Evolutionary conservation across 2,329 filamentous ascomycete genomes (phyloP).

Genomic region (Claviceps spartinae): DNA sequence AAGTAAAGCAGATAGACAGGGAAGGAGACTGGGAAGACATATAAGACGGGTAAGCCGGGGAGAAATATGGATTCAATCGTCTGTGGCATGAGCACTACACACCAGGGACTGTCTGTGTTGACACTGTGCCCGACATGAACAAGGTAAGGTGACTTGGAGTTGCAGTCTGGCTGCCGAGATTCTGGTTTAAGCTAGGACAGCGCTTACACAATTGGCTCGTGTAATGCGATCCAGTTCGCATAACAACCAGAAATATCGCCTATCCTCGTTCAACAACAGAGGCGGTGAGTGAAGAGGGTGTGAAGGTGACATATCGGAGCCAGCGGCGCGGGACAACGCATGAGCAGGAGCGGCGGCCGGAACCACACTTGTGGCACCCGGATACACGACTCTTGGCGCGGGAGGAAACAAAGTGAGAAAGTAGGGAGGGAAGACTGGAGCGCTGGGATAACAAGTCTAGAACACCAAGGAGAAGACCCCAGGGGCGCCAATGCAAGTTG

Average conservation of each 20-base stretch:
- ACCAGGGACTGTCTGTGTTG: not conserved
- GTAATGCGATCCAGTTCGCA: slow-evolving; percentile 1
- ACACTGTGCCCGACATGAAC: not conserved
- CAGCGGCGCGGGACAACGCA: slow-evolving; percentile 1
- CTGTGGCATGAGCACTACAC: not conserved
- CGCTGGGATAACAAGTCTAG: slow-evolving; percentile 2
- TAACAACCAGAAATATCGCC: slow-evolving; percentile 2
- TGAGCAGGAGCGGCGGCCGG: slow-evolving; percentile 3
- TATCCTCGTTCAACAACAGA: slow-evolving; percentile 2
- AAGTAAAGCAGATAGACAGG: not conserved
- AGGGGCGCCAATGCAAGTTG: slow-evolving; percentile 1
- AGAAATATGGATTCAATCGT: not conserved
- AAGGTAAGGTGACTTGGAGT: slow-evolving; percentile 2
- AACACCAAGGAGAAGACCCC: not conserved
- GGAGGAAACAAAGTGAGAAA: not conserved
- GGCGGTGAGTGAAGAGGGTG: slow-evolving; percentile 8
- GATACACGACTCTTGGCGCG: not conserved
- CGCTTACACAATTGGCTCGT: not conserved
- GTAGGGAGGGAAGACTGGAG: not conserved
- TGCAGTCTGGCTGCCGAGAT: not conserved
- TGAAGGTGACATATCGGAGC: slow-evolving; percentile 4
- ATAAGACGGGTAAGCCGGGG: not conserved
- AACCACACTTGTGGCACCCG: slow-evolving; percentile 1
- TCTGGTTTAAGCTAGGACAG: slow-evolving; percentile 1
- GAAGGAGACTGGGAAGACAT: not conserved